These are phyloP conservation scores for Phialocephala subalpina DNA, from an alignment of 2,329 filamentous ascomycete species.

Conservation along the genomic window DNA sequence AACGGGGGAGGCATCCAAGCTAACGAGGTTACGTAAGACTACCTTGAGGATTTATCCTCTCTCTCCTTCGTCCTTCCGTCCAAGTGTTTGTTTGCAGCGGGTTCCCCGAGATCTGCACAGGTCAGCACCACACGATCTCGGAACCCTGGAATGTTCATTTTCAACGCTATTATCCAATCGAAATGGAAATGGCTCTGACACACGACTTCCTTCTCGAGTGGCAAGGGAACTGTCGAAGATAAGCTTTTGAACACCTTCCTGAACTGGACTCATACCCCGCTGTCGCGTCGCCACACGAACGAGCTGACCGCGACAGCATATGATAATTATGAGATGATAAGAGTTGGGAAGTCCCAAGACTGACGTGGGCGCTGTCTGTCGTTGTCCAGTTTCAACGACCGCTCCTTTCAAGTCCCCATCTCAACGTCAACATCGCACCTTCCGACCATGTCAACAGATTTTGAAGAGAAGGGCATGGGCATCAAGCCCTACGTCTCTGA, in stretches of 20 bases:
- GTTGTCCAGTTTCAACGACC: neutral
- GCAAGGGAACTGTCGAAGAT: neutral
- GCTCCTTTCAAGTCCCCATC: neutral
- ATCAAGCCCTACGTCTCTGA: conserved; percentile 17
- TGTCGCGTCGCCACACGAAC: neutral
- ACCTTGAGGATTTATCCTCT: neutral
- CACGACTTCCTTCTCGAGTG: neutral
- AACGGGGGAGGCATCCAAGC: too few relatives aligned
- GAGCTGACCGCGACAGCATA: conserved; percentile 1
- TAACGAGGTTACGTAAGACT: too few relatives aligned
- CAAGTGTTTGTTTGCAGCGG: neutral
- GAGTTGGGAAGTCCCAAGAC: neutral
- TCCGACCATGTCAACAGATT: conserved; percentile 12
- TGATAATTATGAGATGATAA: conserved; percentile 13
- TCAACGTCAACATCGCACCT: neutral
- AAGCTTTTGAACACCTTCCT: conserved; percentile 7
- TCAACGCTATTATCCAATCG: conserved; percentile 7
- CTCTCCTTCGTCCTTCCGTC: too few relatives aligned
- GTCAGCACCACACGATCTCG: neutral
- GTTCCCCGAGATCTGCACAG: neutral
- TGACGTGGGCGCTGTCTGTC: too few relatives aligned
- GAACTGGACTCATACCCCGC: neutral
- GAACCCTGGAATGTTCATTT: neutral
- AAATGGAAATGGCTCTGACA: neutral
- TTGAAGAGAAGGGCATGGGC: conserved; percentile 20